Conservation (phyloP, 176 grass and related monocot genomes). For the Bothriochloa decipiens region DNA sequence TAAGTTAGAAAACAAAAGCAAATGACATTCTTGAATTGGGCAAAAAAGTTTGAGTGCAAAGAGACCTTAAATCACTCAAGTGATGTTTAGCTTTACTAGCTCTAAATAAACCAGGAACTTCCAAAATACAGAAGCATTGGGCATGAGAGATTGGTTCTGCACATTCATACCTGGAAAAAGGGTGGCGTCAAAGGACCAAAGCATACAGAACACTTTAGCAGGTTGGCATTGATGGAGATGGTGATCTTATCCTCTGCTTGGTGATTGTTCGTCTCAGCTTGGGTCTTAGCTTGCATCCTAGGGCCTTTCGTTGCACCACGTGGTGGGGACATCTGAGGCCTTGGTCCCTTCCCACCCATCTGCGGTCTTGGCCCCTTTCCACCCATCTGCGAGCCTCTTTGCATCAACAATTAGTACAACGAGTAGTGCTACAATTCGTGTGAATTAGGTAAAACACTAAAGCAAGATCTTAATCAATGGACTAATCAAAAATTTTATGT, state of each 20-base stretch:
- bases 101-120: too few species aligned
- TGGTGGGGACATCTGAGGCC: neutral
- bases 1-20: too few species aligned
- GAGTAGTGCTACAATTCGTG: neutral
- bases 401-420: neutral
- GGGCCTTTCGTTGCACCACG: fast-evolving
- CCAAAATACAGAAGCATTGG: neutral
- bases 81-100: too few species aligned
- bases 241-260: neutral
- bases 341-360: too few species aligned
- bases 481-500: neutral
- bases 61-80: too few species aligned
- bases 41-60: too few species aligned
- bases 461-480: neutral
- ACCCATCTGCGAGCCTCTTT: neutral
- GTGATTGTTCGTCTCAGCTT: neutral
- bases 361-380: neutral
- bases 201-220: slow-evolving; percentile 7
- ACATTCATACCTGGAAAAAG: slow-evolving; percentile 1
- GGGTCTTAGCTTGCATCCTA: neutral
- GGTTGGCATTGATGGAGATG: neutral
- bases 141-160: neutral
- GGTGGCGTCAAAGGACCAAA: neutral
- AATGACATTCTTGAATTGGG: too few species aligned
- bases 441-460: neutral